Percentiles rank a stretch among this genome's conserved stretches.
These are phyloP conservation scores for Bryoerythrophyllum caledonicum DNA, from an alignment of 225 moss, liverwort and hornwort genomes.

Conservation along the genomic window DNA sequence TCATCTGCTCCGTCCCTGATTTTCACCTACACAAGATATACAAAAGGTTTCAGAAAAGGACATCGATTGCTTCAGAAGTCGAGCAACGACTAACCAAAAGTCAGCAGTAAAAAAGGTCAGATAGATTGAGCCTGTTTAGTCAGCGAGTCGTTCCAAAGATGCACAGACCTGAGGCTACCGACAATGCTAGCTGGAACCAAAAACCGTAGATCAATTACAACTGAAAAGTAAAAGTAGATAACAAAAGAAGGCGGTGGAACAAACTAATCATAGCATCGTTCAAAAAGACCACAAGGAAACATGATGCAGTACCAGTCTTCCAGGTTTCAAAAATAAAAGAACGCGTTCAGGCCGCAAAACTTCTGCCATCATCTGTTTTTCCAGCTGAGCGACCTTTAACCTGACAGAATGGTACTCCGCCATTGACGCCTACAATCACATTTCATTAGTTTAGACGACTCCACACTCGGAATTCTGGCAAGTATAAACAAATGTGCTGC, in stretches of 20 bases:
- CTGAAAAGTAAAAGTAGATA: neutral
- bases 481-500: neutral
- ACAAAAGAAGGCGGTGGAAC: neutral
- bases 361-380: slow-evolving; percentile 95
- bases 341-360: slow-evolving; percentile 85
- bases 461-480: slow-evolving; percentile 3
- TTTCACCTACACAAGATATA: slow-evolving; percentile 64
- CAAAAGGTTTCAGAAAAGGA: slow-evolving; percentile 6
- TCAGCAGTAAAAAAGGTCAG: slow-evolving; percentile 8
- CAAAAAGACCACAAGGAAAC: slow-evolving; percentile 18
- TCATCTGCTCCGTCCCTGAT: slow-evolving; percentile 86
- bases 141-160: neutral
- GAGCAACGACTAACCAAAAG: slow-evolving; percentile 1
- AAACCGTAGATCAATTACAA: slow-evolving; percentile 1
- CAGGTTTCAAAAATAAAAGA: slow-evolving; percentile 86
- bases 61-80: neutral
- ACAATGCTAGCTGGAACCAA: slow-evolving; percentile 9
- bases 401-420: slow-evolving; percentile 85
- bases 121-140: neutral
- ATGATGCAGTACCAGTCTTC: slow-evolving; percentile 71
- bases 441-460: slow-evolving; percentile 19
- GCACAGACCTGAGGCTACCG: neutral
- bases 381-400: slow-evolving; percentile 73
- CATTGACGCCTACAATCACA: slow-evolving; percentile 63
- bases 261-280: slow-evolving; percentile 3